Conservation (phyloP, 163 green algal species). For the Scenedesmus sp. region DNA sequence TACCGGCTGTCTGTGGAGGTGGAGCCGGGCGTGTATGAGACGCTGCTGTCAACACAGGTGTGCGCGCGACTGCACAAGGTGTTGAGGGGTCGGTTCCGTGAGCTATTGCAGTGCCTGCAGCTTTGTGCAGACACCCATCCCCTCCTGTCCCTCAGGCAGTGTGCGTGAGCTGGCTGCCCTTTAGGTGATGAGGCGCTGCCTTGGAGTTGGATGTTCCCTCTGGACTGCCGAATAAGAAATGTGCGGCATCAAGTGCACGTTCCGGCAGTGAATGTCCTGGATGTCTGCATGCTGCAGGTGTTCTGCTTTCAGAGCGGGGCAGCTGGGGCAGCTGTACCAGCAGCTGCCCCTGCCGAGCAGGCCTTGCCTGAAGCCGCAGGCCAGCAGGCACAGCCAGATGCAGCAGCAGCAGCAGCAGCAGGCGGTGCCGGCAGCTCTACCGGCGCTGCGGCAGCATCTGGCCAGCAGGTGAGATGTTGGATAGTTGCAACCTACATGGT, state of each 20-base stretch:
- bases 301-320: conserved; percentile 72
- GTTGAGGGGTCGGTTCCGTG: not conserved
- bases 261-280: not conserved
- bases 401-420: not conserved
- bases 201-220: too few species aligned
- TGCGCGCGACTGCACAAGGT: not conserved
- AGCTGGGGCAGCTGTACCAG: not conserved
- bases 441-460: not conserved
- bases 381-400: not conserved
- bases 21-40: conserved; percentile 55
- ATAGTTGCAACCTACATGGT: not conserved
- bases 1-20: conserved; percentile 75
- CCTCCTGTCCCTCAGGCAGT: too few species aligned
- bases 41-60: conserved; percentile 68
- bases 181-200: too few species aligned
- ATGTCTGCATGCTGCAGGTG: conserved; percentile 53
- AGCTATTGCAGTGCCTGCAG: not conserved
- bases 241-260: too few species aligned
- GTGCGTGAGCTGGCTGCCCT: too few species aligned
- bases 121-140: too few species aligned
- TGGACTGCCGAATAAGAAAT: too few species aligned
- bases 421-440: not conserved
- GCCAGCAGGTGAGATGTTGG: not conserved
- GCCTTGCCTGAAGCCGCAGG: not conserved
- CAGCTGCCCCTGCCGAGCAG: not conserved